Percentiles rank a stretch among this genome's conserved stretches.
Evolutionary conservation across 2,329 filamentous ascomycete species (phyloP).

Genomic region (Neofusicoccum sp.): DNA sequence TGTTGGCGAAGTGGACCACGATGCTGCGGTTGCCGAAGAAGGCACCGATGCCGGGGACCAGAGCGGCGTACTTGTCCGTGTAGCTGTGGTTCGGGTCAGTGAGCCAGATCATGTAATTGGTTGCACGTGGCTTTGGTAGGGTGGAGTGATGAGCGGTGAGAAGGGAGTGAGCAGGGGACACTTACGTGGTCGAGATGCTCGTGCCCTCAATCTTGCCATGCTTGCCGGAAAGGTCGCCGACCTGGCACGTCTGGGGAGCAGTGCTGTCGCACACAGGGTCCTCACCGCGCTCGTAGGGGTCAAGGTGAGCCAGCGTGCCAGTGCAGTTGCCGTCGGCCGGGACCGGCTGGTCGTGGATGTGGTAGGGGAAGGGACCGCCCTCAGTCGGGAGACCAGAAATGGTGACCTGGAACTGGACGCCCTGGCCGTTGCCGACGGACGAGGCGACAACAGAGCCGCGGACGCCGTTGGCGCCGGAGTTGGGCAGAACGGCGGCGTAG

Average conservation of each 20-base stretch:
- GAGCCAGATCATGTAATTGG: neutral
- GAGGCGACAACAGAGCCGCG: constrained; percentile 39
- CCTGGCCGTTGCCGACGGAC: constrained; percentile 39
- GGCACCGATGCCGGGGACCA: constrained; percentile 41
- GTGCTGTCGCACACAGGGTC: constrained; percentile 39
- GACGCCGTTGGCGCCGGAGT: constrained; percentile 35
- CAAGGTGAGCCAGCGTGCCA: constrained; percentile 44
- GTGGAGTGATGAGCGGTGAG: neutral
- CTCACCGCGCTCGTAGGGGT: constrained; percentile 47
- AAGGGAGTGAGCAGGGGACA: neutral
- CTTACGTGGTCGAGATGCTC: constrained; percentile 34
- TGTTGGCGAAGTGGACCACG: constrained; percentile 58
- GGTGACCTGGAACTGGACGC: constrained; percentile 44
- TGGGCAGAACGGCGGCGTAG: constrained; percentile 43
- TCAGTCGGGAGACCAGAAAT: constrained; percentile 44
- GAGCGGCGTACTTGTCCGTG: constrained; percentile 54
- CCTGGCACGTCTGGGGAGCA: constrained; percentile 45
- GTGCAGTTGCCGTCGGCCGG: constrained; percentile 48
- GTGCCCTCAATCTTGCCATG: constrained; percentile 42
- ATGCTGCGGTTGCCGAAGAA: constrained; percentile 59
- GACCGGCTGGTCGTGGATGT: constrained; percentile 48
- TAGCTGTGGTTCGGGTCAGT: constrained; percentile 39
- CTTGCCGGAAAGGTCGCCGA: constrained; percentile 51
- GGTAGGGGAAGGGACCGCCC: constrained; percentile 51
- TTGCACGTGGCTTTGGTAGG: neutral